Evolutionary conservation across 768 basidiomycete genomes (phyloP), one percentile per base, ranked within the genome.

Genomic region (Tulasnella sp.): DNA sequence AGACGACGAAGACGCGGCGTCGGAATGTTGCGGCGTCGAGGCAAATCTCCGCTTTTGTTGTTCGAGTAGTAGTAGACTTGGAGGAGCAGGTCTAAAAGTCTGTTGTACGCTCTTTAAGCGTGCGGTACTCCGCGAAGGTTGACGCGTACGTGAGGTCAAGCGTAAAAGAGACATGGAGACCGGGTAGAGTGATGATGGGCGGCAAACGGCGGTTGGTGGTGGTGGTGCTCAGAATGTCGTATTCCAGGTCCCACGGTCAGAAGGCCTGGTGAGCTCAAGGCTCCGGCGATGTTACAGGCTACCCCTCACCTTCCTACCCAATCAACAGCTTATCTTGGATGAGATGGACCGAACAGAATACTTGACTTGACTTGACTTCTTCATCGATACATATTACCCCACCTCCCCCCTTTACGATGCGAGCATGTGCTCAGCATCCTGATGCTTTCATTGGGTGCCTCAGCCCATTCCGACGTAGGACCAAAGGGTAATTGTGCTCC

Each of bases 311-410:
- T n/a, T 22, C 54, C 17, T 58, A 9, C 54, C n/a, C 54, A 58
- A 58, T 58, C 54, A 58, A n/a, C 54, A 58, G 54, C 54, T 58
- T 58, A 58, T 58, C 54, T n/a, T 64, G 58, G 58, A 64, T 64
- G 58, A 64, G 58, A 64, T 64, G 58, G 58, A 64, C 58, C 58
- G 58, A 64, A 64, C 58, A 64, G 58, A 64, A 64, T 31, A 29
- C 58, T 64, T 64, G 58, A 64, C 58, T 64, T 64, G 58, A 64
- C 58, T 64, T 64, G 58, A 64, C 58, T 64, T 64, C 58, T 64
- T 64, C 58, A 64, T 64, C 58, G 58, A 64, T 64, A 15, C 31
- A 31, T 49, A 64, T 64, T 29, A 64, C 58, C 31, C 31, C 58
- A 25, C 49, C 39, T 40, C 49, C 14, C 58, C 58, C 58, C 58